Conservation (phyloP, 2,329 filamentous ascomycete species). For the Aspergillus carbonarius region DNA sequence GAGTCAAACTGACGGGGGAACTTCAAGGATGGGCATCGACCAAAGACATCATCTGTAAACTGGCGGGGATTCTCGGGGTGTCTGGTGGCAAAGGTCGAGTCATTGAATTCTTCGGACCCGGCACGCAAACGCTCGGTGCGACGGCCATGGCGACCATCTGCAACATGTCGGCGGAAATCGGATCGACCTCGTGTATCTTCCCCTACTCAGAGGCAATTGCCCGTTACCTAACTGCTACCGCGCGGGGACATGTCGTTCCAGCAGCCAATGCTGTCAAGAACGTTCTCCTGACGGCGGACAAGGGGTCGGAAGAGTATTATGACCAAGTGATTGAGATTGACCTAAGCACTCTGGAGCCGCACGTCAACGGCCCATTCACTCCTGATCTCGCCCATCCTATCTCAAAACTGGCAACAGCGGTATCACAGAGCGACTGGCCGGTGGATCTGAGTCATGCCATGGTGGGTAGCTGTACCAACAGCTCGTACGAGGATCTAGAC, state of each 20-base stretch:
- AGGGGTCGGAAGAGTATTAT: conserved; percentile 73
- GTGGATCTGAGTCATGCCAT: conserved; percentile 90
- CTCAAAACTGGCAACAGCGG: conserved; percentile 87
- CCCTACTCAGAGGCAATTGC: conserved; percentile 96
- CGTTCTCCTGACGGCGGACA: conserved; percentile 72
- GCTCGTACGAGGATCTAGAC: conserved; percentile 72
- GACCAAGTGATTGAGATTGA: conserved; percentile 93
- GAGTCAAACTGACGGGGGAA: conserved; percentile 21
- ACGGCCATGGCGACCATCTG: conserved; percentile 82
- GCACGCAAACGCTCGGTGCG: conserved; percentile 67
- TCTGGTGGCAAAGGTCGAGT: conserved; percentile 93
- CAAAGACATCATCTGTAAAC: conserved; percentile 94
- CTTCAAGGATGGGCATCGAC: conserved; percentile 84
- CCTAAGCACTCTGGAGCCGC: conserved; percentile 84
- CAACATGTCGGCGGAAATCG: conserved; percentile 62
- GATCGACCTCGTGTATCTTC: conserved; percentile 83
- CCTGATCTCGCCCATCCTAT: conserved; percentile 94
- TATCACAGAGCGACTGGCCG: conserved; percentile 88
- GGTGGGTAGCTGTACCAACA: conserved; percentile 96
- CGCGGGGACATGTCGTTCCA: conserved; percentile 81
- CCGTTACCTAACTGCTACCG: conserved; percentile 85
- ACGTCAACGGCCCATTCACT: conserved; percentile 97
- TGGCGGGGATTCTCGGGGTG: conserved; percentile 90
- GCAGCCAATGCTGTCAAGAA: conserved; percentile 7
- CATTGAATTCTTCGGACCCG: conserved; percentile 55